phyloP scores from a whole-genome alignment of 2,329 filamentous ascomycete species.

The Didymella sp. region DNA sequence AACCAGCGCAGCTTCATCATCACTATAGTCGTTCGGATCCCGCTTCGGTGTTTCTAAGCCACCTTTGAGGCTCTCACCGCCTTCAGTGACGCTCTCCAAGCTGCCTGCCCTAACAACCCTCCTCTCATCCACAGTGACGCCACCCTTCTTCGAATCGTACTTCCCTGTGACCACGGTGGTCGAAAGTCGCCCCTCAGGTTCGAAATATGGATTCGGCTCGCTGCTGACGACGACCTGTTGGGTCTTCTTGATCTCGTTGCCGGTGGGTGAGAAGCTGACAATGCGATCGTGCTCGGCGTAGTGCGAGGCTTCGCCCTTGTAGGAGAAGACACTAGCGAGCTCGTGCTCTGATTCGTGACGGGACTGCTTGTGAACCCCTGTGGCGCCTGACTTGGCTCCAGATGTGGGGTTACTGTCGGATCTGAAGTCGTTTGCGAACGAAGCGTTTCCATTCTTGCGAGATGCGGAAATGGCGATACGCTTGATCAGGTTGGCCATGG shows the following conservation, averaged over 20 bases:
- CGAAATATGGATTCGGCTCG: constrained; percentile 34
- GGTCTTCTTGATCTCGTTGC: constrained; percentile 43
- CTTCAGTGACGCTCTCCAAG: constrained; percentile 33
- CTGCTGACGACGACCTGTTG: constrained; percentile 35
- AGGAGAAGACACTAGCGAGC: constrained; percentile 33
- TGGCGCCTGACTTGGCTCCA: constrained; percentile 17
- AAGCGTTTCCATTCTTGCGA: constrained; percentile 36
- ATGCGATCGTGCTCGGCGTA: constrained; percentile 16
- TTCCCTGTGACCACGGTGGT: constrained; percentile 22
- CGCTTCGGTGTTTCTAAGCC: constrained; percentile 19
- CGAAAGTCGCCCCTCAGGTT: constrained; percentile 8
- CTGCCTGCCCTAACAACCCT: constrained; percentile 25
- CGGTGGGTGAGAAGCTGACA: constrained; percentile 32
- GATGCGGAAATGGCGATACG: constrained; percentile 45
- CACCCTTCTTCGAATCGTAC: constrained; percentile 14
- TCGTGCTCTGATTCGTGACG: constrained; percentile 34
- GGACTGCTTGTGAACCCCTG: constrained; percentile 5
- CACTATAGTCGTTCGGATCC: constrained; percentile 30
- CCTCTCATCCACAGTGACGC: constrained; percentile 22
- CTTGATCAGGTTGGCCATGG: constrained; percentile 59
- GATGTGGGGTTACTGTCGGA: constrained; percentile 36
- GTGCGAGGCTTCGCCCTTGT: constrained; percentile 23
- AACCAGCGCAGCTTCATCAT: constrained; percentile 36
- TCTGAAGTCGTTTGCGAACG: constrained; percentile 41
- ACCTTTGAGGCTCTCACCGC: constrained; percentile 34